phyloP scores from a whole-genome alignment of 768 basidiomycete species.

The Mycena amicta region DNA sequence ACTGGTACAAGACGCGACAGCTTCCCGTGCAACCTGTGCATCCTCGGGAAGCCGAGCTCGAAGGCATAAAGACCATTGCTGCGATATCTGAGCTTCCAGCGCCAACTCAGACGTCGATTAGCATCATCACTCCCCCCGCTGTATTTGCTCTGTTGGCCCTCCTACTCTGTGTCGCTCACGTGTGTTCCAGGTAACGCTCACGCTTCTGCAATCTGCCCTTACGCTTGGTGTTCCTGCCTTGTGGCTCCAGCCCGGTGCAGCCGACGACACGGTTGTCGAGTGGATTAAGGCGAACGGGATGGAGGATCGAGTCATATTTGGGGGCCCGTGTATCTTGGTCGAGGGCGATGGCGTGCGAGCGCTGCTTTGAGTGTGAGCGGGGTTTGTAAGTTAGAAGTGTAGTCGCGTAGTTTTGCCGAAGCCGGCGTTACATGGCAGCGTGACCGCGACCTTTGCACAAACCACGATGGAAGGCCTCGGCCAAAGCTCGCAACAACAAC shows the following conservation, averaged over 20 bases:
- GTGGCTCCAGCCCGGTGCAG: slow-evolving; percentile 91
- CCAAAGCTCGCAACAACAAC: slow-evolving; percentile 16
- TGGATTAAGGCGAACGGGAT: slow-evolving; percentile 71
- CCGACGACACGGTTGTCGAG: slow-evolving; percentile 60
- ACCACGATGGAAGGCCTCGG: neutral
- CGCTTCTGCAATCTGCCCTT: slow-evolving; percentile 66
- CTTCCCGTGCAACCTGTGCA: slow-evolving; percentile 73
- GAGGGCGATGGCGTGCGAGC: slow-evolving; percentile 65
- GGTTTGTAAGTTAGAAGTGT: neutral
- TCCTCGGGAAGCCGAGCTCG: slow-evolving; percentile 69
- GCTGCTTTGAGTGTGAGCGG: slow-evolving; percentile 24
- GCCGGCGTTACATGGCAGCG: neutral
- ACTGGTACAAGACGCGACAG: slow-evolving; percentile 70
- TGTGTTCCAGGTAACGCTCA: slow-evolving; percentile 62
- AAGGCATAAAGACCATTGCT: slow-evolving; percentile 60
- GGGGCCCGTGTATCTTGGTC: slow-evolving; percentile 82
- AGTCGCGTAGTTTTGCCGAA: neutral
- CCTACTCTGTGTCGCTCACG: neutral
- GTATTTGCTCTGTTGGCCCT: slow-evolving; percentile 35
- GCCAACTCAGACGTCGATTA: slow-evolving; percentile 71
- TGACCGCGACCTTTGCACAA: slow-evolving; percentile 2
- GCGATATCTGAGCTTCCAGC: slow-evolving; percentile 57
- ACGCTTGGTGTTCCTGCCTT: slow-evolving; percentile 71
- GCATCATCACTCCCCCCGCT: slow-evolving; percentile 78
- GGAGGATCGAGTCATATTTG: slow-evolving; percentile 69